phyloP scores from a whole-genome alignment of 768 basidiomycete genomes.

The Serendipita sp. region DNA sequence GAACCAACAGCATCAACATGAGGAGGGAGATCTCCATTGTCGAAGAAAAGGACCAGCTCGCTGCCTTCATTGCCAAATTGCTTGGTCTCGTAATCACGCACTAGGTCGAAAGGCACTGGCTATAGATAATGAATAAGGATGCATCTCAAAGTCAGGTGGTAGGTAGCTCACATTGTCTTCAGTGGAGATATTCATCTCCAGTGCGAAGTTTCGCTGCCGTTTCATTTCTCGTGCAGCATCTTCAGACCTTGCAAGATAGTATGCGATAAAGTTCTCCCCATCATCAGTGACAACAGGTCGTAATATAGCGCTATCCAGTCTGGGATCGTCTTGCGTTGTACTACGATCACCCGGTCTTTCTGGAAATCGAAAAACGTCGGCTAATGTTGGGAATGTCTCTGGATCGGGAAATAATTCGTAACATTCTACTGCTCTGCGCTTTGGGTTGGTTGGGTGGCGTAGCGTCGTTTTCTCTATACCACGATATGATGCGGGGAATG shows the following conservation, averaged over 20 bases:
- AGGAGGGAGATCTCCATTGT: slow-evolving; percentile 32
- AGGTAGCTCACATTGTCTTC: background rate
- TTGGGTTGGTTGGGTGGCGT: slow-evolving; percentile 64
- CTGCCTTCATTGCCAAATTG: slow-evolving; percentile 76
- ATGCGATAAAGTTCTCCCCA: slow-evolving; percentile 74
- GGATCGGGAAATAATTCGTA: slow-evolving; percentile 73
- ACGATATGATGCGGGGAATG: slow-evolving; percentile 38
- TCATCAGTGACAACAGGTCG: slow-evolving; percentile 70
- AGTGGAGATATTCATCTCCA: slow-evolving; percentile 27
- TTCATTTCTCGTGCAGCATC: slow-evolving; percentile 53
- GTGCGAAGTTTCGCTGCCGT: slow-evolving; percentile 26
- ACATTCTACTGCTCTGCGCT: slow-evolving; percentile 58
- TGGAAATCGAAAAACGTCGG: slow-evolving; percentile 72
- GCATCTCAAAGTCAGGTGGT: background rate
- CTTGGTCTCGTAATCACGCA: slow-evolving; percentile 75
- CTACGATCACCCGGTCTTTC: slow-evolving; percentile 71
- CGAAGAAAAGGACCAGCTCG: slow-evolving; percentile 62
- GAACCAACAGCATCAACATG: slow-evolving; percentile 20
- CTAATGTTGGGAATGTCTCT: slow-evolving; percentile 78
- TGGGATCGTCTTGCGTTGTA: slow-evolving; percentile 52
- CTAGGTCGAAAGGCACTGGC: slow-evolving; percentile 58
- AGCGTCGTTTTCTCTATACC: slow-evolving; percentile 43
- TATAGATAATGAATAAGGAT: slow-evolving; percentile 15
- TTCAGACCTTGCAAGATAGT: slow-evolving; percentile 66
- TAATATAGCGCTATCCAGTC: slow-evolving; percentile 70